A percentile compares a stretch with the other conserved stretches of the same genome.
Evolutionary conservation across 75 land plant genomes (phyloP).

Genomic region (Cryptomeria japonica): DNA sequence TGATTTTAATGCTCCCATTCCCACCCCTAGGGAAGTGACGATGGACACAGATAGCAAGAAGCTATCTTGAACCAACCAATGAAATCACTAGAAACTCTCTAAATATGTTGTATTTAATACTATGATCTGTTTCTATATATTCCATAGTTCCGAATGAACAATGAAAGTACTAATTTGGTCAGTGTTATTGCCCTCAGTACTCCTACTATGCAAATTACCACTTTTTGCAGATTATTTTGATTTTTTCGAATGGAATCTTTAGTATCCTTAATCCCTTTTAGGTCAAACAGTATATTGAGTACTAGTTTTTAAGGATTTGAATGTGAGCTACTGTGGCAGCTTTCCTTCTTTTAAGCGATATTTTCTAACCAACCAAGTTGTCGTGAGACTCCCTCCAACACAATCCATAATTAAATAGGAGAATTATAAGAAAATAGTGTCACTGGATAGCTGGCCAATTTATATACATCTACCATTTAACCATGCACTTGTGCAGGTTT

Average conservation of each 20-base stretch:
- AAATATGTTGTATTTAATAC: not conserved
- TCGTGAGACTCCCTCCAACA: not conserved
- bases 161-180: not conserved
- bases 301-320: not conserved
- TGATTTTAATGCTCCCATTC: not conserved
- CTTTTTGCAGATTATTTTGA: not conserved
- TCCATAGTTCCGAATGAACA: not conserved
- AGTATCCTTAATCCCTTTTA: not conserved
- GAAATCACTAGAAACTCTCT: not conserved
- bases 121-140: not conserved
- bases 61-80: not conserved
- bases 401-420: too few species aligned
- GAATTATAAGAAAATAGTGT: too few species aligned
- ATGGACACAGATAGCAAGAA: not conserved
- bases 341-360: not conserved
- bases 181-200: not conserved
- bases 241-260: not conserved
- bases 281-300: not conserved
- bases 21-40: not conserved
- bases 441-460: not conserved
- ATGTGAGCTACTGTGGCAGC: not conserved
- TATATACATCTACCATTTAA: not conserved
- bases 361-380: not conserved
- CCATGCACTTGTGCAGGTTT: not conserved
- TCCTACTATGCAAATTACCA: not conserved